phyloP scores from a whole-genome alignment of 106 monocot genomes.

The Acorus gramineus region DNA sequence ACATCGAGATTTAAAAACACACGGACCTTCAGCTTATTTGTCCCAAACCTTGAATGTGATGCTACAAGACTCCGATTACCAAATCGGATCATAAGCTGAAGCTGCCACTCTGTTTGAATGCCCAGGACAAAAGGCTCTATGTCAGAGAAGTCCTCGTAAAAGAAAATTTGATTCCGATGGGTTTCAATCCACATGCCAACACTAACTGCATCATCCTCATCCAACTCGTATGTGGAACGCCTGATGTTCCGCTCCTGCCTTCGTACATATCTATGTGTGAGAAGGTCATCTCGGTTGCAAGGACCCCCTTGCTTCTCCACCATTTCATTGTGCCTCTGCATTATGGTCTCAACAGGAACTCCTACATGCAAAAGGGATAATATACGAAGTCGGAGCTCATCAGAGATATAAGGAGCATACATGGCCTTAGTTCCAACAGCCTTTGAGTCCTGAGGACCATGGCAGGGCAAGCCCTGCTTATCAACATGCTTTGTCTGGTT shows the following conservation, averaged over 20 bases:
- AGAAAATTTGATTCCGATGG: slow-evolving; percentile 59
- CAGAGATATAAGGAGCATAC: slow-evolving; percentile 90
- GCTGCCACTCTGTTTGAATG: slow-evolving; percentile 94
- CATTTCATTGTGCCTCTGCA: slow-evolving; percentile 80
- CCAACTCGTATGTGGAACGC: slow-evolving; percentile 68
- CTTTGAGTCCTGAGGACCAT: slow-evolving; percentile 74
- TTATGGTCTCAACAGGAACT: slow-evolving; percentile 95
- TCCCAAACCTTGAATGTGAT: slow-evolving; percentile 80
- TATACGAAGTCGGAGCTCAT: slow-evolving; percentile 78
- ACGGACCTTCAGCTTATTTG: slow-evolving; percentile 78
- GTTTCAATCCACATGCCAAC: slow-evolving; percentile 60
- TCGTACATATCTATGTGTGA: slow-evolving; percentile 82
- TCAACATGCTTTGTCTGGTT: slow-evolving; percentile 92
- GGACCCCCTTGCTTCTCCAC: slow-evolving; percentile 91
- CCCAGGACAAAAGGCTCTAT: slow-evolving; percentile 81
- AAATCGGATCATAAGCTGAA: slow-evolving; percentile 86
- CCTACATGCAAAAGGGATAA: slow-evolving; percentile 81
- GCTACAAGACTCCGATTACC: slow-evolving; percentile 68
- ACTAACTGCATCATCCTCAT: slow-evolving; percentile 65
- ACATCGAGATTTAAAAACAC: neutral
- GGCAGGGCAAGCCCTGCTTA: slow-evolving; percentile 82
- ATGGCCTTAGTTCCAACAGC: slow-evolving; percentile 74
- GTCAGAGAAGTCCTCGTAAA: slow-evolving; percentile 81
- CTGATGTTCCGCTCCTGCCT: slow-evolving; percentile 95
- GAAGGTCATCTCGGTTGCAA: slow-evolving; percentile 86